phyloP scores from a whole-genome alignment of 2,329 filamentous ascomycete genomes.

The Fusarium coffeatum region DNA sequence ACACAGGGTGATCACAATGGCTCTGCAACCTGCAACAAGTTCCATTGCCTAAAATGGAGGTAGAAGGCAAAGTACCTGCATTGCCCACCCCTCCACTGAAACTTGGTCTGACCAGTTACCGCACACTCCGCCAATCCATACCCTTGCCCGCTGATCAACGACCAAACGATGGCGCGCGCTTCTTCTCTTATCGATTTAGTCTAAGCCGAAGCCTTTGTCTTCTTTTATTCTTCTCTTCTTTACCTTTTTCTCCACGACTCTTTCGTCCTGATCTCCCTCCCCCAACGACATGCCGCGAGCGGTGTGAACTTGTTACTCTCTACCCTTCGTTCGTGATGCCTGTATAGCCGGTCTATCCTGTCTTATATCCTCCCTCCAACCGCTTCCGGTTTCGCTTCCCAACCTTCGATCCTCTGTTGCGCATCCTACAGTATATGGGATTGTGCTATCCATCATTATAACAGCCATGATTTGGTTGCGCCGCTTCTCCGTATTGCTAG shows the following conservation, averaged over 20 bases:
- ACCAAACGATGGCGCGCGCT: constrained; percentile 19
- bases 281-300: constrained; percentile 43
- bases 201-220: constrained; percentile 2
- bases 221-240: neutral
- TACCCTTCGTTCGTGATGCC: constrained; percentile 44
- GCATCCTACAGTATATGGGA: constrained; percentile 13
- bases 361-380: neutral
- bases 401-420: constrained; percentile 15
- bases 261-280: constrained; percentile 3
- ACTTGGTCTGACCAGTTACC: constrained; percentile 22
- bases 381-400: constrained; percentile 2
- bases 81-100: constrained; percentile 9
- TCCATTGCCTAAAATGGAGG: neutral
- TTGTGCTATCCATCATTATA: constrained; percentile 5
- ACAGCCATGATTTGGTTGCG: constrained; percentile 60
- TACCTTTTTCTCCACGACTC: constrained; percentile 12
- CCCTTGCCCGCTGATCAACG: constrained; percentile 34
- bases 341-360: constrained; percentile 48
- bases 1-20: neutral
- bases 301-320: constrained; percentile 36
- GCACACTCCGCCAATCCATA: constrained; percentile 32
- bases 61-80: constrained; percentile 20
- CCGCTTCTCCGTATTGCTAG: constrained; percentile 54
- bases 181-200: constrained; percentile 10
- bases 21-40: neutral